Evolutionary conservation across 2,329 filamentous ascomycete species (phyloP).

Genomic region (Phialemoniopsis sp.): DNA sequence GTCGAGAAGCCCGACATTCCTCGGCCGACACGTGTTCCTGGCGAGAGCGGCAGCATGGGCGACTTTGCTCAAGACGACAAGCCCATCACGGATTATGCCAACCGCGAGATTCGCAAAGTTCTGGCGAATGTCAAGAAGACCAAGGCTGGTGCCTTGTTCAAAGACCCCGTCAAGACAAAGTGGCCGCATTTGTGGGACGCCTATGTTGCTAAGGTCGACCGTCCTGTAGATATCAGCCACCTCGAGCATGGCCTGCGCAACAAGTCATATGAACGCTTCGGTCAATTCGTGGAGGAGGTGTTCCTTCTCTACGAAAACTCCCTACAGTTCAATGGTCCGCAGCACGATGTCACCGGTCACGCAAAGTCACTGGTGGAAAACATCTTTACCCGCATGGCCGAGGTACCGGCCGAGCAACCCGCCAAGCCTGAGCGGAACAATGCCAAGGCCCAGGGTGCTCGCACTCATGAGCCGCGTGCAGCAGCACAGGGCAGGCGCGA

Average conservation of each 20-base stretch:
- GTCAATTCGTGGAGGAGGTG: conserved; percentile 71
- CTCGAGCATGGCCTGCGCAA: conserved; percentile 79
- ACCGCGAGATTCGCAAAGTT: conserved; percentile 59
- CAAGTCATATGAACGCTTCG: conserved; percentile 62
- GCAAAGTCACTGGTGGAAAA: conserved; percentile 52
- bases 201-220: conserved; percentile 62
- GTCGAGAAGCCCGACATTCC: conserved; percentile 14
- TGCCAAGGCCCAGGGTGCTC: conserved; percentile 39
- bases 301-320: conserved; percentile 77
- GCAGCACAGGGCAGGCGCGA: conserved; percentile 27
- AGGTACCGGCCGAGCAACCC: conserved; percentile 47
- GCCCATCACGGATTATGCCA: conserved; percentile 54
- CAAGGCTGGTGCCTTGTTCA: conserved; percentile 72
- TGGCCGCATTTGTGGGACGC: conserved; percentile 74
- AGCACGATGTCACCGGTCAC: conserved; percentile 65
- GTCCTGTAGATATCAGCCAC: conserved; percentile 79
- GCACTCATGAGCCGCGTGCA: conserved; percentile 39
- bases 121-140: conserved; percentile 81
- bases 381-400: conserved; percentile 41
- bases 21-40: conserved; percentile 19
- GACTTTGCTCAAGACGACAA: conserved; percentile 38
- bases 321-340: conserved; percentile 73
- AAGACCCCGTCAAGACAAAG: conserved; percentile 70
- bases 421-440: conserved; percentile 59
- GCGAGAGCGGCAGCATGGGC: conserved; percentile 31